A percentile compares a stretch with the other conserved stretches of the same genome.
Conservation (phyloP, 768 basidiomycete species). For the Leccinum rimulosum region DNA sequence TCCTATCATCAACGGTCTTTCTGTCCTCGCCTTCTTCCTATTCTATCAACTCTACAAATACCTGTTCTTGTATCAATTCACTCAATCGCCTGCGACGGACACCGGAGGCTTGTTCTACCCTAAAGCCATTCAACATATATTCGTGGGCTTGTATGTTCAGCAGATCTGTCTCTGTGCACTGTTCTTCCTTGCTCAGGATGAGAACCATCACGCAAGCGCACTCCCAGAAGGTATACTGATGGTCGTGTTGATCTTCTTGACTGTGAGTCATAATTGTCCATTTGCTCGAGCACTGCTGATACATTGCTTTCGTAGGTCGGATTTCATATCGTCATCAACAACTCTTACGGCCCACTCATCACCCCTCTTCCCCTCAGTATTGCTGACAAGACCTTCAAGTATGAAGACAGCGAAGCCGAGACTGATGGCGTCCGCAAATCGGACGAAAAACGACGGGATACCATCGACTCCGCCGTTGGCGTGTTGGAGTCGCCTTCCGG, state of each 20-base stretch:
- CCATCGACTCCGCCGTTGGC: constrained; percentile 5
- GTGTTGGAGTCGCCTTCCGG: constrained; percentile 8
- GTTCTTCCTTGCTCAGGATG: constrained; percentile 82
- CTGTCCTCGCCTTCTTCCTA: constrained; percentile 75
- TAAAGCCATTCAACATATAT: constrained; percentile 88
- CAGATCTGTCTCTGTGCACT: constrained; percentile 81
- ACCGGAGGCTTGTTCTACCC: constrained; percentile 97
- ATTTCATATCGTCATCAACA: constrained; percentile 70
- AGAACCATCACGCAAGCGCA: constrained; percentile 51
- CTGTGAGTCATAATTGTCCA: constrained; percentile 46
- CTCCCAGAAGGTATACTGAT: constrained; percentile 77
- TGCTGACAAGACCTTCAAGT: constrained; percentile 61
- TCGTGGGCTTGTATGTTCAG: constrained; percentile 91
- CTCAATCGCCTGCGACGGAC: constrained; percentile 65
- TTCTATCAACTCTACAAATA: constrained; percentile 87
- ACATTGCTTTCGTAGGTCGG: constrained; percentile 39
- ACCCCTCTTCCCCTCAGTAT: constrained; percentile 74
- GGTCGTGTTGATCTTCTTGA: constrained; percentile 80
- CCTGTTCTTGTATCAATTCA: constrained; percentile 76
- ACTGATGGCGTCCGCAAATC: constrained; percentile 3
- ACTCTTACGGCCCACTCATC: constrained; percentile 79
- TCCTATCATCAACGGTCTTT: constrained; percentile 91
- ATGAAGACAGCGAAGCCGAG: constrained; percentile 7
- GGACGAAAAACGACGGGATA: constrained; percentile 16
- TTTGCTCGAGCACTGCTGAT: neutral